These are phyloP conservation scores for Coccomyxa sp. DNA, from an alignment of 139 green algal species.

Conservation along the genomic window DNA sequence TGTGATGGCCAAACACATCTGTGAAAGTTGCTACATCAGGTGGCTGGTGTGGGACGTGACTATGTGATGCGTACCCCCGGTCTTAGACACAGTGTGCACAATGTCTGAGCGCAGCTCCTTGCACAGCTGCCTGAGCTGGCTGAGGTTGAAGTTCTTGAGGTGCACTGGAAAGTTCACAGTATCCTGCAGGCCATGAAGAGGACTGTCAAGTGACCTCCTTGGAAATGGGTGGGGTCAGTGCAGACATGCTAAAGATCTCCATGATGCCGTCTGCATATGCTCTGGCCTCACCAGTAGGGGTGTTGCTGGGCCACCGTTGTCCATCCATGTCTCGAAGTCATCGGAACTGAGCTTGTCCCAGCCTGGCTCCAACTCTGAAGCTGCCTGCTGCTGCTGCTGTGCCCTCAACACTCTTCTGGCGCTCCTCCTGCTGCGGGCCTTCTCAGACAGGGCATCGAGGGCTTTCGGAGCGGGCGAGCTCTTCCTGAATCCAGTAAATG, in stretches of 20 bases:
- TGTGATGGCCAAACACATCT: too few relatives aligned
- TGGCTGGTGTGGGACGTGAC: too few relatives aligned
- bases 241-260: neutral
- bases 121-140: slow-evolving; percentile 90
- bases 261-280: neutral
- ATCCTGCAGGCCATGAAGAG: slow-evolving; percentile 70
- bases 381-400: too few relatives aligned
- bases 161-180: slow-evolving; percentile 97
- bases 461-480: neutral
- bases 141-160: slow-evolving; percentile 94
- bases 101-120: slow-evolving; percentile 94
- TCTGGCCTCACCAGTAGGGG: slow-evolving; percentile 67
- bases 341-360: slow-evolving; percentile 70
- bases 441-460: neutral
- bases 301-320: slow-evolving; percentile 70
- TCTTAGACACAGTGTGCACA: slow-evolving; percentile 83
- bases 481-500: neutral
- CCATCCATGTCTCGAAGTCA: slow-evolving; percentile 71
- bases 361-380: neutral
- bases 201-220: neutral
- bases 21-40: too few relatives aligned
- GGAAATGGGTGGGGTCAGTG: neutral
- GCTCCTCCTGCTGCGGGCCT: neutral
- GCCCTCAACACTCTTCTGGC: too few relatives aligned
- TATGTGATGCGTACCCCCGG: slow-evolving; percentile 28